phyloP scores from a whole-genome alignment of 306 rosid species.

The Carpinus fangiana region DNA sequence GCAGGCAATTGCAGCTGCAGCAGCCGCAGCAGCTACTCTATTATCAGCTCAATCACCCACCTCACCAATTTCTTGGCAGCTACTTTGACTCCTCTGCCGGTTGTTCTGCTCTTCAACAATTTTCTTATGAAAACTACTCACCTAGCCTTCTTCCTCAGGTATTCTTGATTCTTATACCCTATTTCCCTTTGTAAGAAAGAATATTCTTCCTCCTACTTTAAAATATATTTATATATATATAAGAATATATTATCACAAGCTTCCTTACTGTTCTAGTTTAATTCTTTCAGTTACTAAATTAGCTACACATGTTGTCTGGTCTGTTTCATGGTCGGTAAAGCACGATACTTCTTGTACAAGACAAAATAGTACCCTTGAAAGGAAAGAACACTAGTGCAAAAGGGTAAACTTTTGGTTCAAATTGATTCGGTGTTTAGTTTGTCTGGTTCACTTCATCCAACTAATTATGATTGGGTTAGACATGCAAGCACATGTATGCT shows the following conservation, averaged over 20 bases:
- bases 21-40: conserved; percentile 34
- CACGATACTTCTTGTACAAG: background rate
- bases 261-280: too few species aligned
- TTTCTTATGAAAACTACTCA: conserved; percentile 42
- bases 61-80: conserved; percentile 41
- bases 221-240: too few species aligned
- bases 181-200: background rate
- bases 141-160: conserved; percentile 49
- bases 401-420: background rate
- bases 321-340: background rate
- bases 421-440: background rate
- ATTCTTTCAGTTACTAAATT: background rate
- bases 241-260: too few species aligned
- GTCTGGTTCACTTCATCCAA: conserved; percentile 2
- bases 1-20: conserved; percentile 71
- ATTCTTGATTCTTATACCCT: conserved; percentile 11
- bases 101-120: conserved; percentile 33
- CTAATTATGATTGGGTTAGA: background rate
- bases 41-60: conserved; percentile 35
- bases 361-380: background rate
- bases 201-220: background rate
- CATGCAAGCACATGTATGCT: background rate
- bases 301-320: background rate
- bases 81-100: conserved; percentile 29
- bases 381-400: background rate